These are phyloP conservation scores for Ceratocystis albifundus DNA, from an alignment of 2,329 filamentous ascomycete genomes.

Conservation along the genomic window DNA sequence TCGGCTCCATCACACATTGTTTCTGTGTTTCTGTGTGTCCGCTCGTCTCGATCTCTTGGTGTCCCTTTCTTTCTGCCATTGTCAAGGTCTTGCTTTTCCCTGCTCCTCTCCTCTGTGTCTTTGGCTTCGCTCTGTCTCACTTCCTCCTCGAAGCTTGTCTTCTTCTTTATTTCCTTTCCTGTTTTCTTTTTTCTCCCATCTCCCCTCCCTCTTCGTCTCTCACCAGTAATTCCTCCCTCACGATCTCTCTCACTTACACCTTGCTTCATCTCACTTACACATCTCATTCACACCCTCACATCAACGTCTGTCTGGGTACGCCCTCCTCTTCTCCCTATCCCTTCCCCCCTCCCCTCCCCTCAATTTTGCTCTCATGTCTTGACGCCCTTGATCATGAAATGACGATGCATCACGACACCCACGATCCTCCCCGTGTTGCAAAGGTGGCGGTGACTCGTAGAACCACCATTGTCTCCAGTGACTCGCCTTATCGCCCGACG, in stretches of 20 bases:
- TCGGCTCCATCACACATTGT: too few species aligned
- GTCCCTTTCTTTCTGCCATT: too few species aligned
- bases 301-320: not conserved
- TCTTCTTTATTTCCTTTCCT: not conserved
- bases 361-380: constrained; percentile 13
- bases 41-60: too few species aligned
- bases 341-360: not conserved
- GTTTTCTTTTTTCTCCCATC: not conserved
- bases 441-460: constrained; percentile 13
- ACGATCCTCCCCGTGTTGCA: constrained; percentile 13
- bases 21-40: too few species aligned
- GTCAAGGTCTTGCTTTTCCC: not conserved
- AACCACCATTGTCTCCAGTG: constrained; percentile 18
- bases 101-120: not conserved
- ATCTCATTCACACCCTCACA: not conserved
- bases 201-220: not conserved
- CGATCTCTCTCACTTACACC: not conserved
- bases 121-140: not conserved
- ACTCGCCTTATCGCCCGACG: constrained; percentile 16
- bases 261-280: not conserved
- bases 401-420: constrained; percentile 14
- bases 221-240: not conserved
- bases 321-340: not conserved
- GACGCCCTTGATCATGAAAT: constrained; percentile 17
- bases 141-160: constrained; percentile 2